Conservation (phyloP, 805 yeast species). For the Spathaspora gorwiae region DNA sequence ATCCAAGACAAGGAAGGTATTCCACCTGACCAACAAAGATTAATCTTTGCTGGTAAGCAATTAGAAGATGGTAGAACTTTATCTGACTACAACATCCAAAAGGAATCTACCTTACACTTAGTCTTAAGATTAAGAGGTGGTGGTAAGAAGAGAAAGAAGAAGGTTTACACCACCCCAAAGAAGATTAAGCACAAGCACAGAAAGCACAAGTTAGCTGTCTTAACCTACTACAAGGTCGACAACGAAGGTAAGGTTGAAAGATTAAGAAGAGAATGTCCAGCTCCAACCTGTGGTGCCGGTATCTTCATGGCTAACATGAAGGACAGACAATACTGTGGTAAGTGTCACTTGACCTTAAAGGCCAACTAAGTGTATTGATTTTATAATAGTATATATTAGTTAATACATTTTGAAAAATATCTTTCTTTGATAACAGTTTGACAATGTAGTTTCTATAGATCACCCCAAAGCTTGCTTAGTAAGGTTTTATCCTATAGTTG, state of each 20-base stretch:
- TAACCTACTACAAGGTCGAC: slow-evolving; percentile 98
- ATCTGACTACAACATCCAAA: slow-evolving; percentile 99
- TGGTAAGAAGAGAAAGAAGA: slow-evolving; percentile 99
- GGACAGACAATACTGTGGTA: slow-evolving; percentile 99
- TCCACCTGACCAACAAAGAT: slow-evolving; percentile 99
- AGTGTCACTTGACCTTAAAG: slow-evolving; percentile 94
- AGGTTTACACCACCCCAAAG: slow-evolving; percentile 99
- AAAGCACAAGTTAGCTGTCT: slow-evolving; percentile 98
- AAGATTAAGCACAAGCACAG: slow-evolving; percentile 99
- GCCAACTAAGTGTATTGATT: slow-evolving; percentile 16
- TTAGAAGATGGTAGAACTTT: slow-evolving; percentile 98
- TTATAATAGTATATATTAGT: slow-evolving; percentile 2
- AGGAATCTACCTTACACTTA: slow-evolving; percentile 96
- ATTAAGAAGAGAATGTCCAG: slow-evolving; percentile 97
- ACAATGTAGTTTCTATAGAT: too few species aligned
- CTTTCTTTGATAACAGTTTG: neutral
- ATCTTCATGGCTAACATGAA: slow-evolving; percentile 99
- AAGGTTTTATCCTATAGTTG: too few species aligned
- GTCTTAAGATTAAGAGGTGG: slow-evolving; percentile 95
- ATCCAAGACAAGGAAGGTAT: slow-evolving; percentile 99
- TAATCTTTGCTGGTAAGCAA: slow-evolving; percentile 99
- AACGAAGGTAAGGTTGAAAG: slow-evolving; percentile 98
- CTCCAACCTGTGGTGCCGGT: slow-evolving; percentile 95
- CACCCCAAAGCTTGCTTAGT: too few species aligned
- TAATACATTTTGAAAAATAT: neutral